Evolutionary conservation across 768 basidiomycete genomes (phyloP), one percentile per base, ranked within the genome.

Genomic region (Collybiopsis confluens): DNA sequence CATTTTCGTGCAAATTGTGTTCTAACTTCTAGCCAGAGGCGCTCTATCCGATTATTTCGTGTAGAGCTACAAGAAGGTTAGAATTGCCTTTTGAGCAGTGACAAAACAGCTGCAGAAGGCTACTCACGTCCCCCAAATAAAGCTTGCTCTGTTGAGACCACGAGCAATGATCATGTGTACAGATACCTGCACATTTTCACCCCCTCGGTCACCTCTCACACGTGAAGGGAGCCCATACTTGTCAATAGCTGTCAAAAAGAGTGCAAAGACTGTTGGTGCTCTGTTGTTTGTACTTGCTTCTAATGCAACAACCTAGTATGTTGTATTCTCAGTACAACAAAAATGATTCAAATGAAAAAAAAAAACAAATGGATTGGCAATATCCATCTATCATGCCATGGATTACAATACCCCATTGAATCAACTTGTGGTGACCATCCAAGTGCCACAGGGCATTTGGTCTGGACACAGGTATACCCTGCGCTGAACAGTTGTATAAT

Each of bases 11-110:
- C 69, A 66, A 79, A 79, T 8, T 73, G 66, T 0, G 52, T 37
- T 0, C 74, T 72, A 36, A 74, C 64, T 44, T 79, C 75, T 13
- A 75, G 67, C 76, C 76, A 78, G 0, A 79, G 60, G 0, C 65
- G 48, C 56, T 80, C 77, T 54, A 79, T 78, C 0, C 67, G 60
- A 0, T 71, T 71, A 51, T 80, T 81, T 4, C 60, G 57, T 0
- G 73, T 74, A 0, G 72, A 79, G 6, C 65, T 65, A 37, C 37
- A 15, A 44, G 43, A 24, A 58, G 9, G 28, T 43, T 45, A 42
- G 8, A 4, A n/a, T 16, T 11, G 35, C 18, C 36, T 72, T 65
- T 9, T 70, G 58, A 4, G 47, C 45, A 2, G 45, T 28, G 1
- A 72, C 58, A 53, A 18, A 9, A 52, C 16, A n/a, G 16, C 15